Base-by-base conservation (phyloP, 306 rosid genomes). In the Cicer pinnatifidum region DNA sequence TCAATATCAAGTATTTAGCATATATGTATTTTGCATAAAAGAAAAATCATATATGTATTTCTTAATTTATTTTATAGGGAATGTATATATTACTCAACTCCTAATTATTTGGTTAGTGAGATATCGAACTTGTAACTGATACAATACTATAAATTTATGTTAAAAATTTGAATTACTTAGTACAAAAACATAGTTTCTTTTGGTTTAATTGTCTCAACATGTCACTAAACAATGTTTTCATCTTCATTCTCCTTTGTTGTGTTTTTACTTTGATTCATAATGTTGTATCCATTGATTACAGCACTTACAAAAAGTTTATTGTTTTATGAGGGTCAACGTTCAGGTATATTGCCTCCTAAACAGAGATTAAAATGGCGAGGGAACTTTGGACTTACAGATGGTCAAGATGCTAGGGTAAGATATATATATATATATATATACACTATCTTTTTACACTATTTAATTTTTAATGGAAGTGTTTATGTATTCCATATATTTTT, bases 281-380 rank as follows among this genome's bases (percentile, higher is more conserved):
- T 58, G 79, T 12, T 41, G 71, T 66, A 3, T 75, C 58, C 19
- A 17, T 11, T 9, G 76, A 85, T 44, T 87, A 85, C 60, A 39
- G 89, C 88, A 0, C 84, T 89, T 6, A 75, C 76, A 10, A 89
- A 87, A 54, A 80, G 84, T 4, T 39, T 87, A 56, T 17, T 89
- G 68, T 89, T 63, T 37, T 85, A 12, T 58, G 94, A 87, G 73
- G 87, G 72, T 71, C 91, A 89, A 67, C 78, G 95, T 47, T 86
- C 95, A 54, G 95, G 97, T 33, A 82, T 35, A 48, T 51, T 89
- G 38, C 86, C 87, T 1, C 3, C 69, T 12, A 65, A 38, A 17
- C 91, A 87, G n/a, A 86, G 90, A 41, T 51, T 86, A 2, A 45
- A 61, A 7, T 89, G 91, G 97, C 76, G 95, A 23, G 92, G 81